Evolutionary conservation across 2,329 filamentous ascomycete genomes (phyloP).

Genomic region (Grosmannia serpens): DNA sequence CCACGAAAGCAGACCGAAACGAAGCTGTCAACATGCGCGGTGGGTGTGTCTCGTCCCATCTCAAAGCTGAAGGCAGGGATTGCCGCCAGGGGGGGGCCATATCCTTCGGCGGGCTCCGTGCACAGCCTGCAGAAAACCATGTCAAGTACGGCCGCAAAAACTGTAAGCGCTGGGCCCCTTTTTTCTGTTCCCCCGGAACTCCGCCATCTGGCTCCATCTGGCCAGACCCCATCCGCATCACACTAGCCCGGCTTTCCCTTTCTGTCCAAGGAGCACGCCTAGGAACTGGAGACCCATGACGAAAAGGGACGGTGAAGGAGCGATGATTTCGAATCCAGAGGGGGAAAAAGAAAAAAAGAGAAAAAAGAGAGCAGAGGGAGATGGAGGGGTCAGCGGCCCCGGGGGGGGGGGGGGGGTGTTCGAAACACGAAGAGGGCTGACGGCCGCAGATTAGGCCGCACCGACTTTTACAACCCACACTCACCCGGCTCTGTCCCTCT

Average conservation of each 20-base stretch:
- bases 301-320: not conserved
- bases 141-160: not conserved
- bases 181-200: not conserved
- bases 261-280: not conserved
- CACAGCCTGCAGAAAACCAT: not conserved
- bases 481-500: not conserved
- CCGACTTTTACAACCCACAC: slow-evolving; percentile 4
- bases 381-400: no score
- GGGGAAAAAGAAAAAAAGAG: not conserved
- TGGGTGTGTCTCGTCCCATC: slow-evolving; percentile 1
- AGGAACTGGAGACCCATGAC: not conserved
- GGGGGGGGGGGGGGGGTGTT: not conserved
- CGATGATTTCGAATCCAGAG: not conserved
- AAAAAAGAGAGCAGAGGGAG: not conserved
- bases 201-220: not conserved
- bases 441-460: slow-evolving; percentile 11
- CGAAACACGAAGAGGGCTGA: not conserved
- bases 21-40: not conserved
- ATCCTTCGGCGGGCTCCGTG: not conserved
- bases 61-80: not conserved
- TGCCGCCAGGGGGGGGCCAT: not conserved
- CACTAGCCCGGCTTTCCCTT: slow-evolving; percentile 1
- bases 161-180: slow-evolving; percentile 1
- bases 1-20: not conserved
- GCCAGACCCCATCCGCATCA: slow-evolving; percentile 2